Evolutionary conservation across 768 basidiomycete genomes (phyloP), one percentile per base, ranked within the genome.

Genomic region (Russula sp.): DNA sequence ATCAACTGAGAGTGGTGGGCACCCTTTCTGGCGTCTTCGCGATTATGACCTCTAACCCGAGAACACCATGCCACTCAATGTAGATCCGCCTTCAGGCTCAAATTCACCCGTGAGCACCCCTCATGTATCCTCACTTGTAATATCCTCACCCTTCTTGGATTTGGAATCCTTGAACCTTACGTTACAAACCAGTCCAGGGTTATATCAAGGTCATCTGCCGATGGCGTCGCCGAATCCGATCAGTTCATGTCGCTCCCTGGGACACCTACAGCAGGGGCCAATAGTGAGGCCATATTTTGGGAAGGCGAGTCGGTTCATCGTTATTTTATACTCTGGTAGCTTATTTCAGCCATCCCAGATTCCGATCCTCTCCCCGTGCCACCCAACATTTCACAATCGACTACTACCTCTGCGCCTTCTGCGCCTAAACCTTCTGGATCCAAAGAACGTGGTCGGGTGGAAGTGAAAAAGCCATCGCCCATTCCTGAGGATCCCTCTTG

Each of bases 401-500:
- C 49, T 6, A n/a, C 49, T 1, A 38, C 43, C 2, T 39, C 39
- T 39, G 22, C 7, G 11, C 10, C 13, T 14, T 59, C 50, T 25
- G 7, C 7, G 18, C 9, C 35, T 29, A 18, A 45, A 20, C 25
- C 48, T 0, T 38, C 54, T 3, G 3, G 42, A 10, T 1, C 3
- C 7, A n/a, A 41, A 16, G 35, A 46, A n/a, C 41, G 25, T 1
- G 20, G 36, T n/a, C 34, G 3, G 2, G 20, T 18, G 4, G 32
- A 16, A 8, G 32, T 2, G 29, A 39, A 34, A 16, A 13, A 32
- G 14, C 7, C 22, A 2, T 7, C 47, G 5, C 42, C 36, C 14
- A n/a, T n/a, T n/a, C 29, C n/a, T 14, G 61, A 58, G 14, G 61
- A 62, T 18, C n/a, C 36, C n/a, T 57, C 61, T 29, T 52, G 56